phyloP scores from a whole-genome alignment of 2,329 filamentous ascomycete genomes.

The Alternaria burnsii region DNA sequence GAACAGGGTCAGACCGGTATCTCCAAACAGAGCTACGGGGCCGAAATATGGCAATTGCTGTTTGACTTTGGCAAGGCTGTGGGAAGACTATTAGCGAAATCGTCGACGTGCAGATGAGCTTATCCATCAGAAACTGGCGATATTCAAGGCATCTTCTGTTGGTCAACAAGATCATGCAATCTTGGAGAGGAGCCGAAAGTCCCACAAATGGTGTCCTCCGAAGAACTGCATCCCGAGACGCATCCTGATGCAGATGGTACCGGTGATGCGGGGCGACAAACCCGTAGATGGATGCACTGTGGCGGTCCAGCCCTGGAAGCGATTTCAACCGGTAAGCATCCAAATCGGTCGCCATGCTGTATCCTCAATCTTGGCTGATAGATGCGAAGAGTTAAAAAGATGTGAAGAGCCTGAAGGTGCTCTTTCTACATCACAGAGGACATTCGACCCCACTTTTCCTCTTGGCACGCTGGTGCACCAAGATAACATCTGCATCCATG shows the following conservation, averaged over 20 bases:
- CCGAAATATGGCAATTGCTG: neutral
- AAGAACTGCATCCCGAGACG: neutral
- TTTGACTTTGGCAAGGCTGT: neutral
- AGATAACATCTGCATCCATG: neutral
- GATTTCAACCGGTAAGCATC: neutral
- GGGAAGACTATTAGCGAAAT: neutral
- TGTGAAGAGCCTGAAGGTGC: neutral
- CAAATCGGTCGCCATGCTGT: neutral
- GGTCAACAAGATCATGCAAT: accelerated
- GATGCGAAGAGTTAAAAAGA: neutral
- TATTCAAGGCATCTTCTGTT: too few species aligned
- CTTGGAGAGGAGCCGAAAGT: too few species aligned
- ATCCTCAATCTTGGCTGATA: neutral
- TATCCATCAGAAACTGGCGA: too few species aligned
- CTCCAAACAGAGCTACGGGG: neutral
- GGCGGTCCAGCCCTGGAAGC: too few species aligned
- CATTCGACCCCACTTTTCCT: neutral
- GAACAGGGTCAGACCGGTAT: neutral
- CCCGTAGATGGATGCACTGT: neutral
- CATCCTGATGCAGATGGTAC: too few species aligned
- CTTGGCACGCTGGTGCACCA: neutral
- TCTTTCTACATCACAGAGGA: neutral
- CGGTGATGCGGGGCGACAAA: neutral
- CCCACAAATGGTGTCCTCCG: too few species aligned
- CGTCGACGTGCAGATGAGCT: neutral